phyloP scores from a whole-genome alignment of 176 grass and related monocot genomes.

The Rhynchospora pubera region DNA sequence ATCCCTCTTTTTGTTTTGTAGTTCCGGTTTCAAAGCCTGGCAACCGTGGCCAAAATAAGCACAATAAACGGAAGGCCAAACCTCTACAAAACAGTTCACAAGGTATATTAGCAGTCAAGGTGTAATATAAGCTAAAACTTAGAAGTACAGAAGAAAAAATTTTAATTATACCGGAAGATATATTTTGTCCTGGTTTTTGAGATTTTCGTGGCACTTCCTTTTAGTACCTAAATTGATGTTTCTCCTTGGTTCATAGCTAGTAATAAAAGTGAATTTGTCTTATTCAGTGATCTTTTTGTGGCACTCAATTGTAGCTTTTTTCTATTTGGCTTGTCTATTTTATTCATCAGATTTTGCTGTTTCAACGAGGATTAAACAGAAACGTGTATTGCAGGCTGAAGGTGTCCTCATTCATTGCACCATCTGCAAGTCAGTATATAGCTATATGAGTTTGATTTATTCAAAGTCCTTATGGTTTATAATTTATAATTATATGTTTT shows the following conservation, averaged over 20 bases:
- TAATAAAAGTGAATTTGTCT: neutral
- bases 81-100: neutral
- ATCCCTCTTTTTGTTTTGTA: conserved; percentile 23
- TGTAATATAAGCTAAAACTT: neutral
- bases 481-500: conserved; percentile 12
- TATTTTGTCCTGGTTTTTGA: neutral
- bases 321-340: conserved; percentile 8
- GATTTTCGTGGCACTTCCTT: neutral
- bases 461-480: neutral
- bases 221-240: neutral
- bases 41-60: neutral
- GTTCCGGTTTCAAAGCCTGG: neutral
- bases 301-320: neutral
- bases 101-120: neutral
- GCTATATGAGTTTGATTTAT: neutral
- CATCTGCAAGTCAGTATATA: conserved; percentile 51
- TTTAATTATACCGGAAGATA: neutral
- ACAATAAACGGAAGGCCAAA: neutral
- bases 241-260: neutral
- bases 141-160: neutral
- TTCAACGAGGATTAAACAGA: conserved; percentile 24
- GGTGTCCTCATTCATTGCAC: conserved; percentile 30
- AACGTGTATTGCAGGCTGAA: conserved; percentile 40
- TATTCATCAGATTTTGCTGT: neutral
- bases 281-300: too few relatives aligned